phyloP scores from a whole-genome alignment of 768 basidiomycete genomes.

The Chalciporus chontae region DNA sequence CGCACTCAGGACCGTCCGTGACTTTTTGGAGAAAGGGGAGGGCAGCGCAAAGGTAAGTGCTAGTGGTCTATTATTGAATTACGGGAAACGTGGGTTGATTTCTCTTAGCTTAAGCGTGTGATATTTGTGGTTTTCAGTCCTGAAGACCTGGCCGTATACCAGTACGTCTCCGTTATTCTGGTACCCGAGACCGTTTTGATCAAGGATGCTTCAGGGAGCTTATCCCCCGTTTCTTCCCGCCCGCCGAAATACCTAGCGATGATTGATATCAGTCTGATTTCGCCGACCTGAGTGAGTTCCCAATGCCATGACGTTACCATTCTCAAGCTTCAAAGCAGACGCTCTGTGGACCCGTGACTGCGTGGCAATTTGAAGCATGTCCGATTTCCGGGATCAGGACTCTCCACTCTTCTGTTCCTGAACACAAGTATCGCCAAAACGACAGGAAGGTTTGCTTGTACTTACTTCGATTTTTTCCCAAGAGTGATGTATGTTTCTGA shows the following conservation, averaged over 20 bases:
- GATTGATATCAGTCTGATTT: not conserved
- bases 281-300: not conserved
- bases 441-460: not conserved
- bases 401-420: not conserved
- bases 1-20: slow-evolving; percentile 56
- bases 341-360: not conserved
- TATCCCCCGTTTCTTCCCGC: slow-evolving; percentile 65
- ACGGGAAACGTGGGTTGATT: not conserved
- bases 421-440: not conserved
- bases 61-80: not conserved
- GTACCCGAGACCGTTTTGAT: not conserved
- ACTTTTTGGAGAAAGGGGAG: slow-evolving; percentile 51
- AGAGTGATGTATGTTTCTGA: not conserved
- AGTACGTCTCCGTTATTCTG: slow-evolving; percentile 41
- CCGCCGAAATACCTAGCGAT: not conserved
- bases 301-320: not conserved
- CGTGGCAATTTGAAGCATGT: not conserved
- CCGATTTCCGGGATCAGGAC: not conserved
- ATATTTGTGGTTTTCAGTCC: slow-evolving; percentile 73
- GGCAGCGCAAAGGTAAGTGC: slow-evolving; percentile 39
- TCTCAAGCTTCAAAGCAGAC: too few relatives aligned
- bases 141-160: slow-evolving; percentile 59
- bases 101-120: slow-evolving; percentile 56
- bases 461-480: too few relatives aligned
- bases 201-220: slow-evolving; percentile 33